Conservation (phyloP, 2,329 filamentous ascomycete species). For the Aspergillus persii region DNA sequence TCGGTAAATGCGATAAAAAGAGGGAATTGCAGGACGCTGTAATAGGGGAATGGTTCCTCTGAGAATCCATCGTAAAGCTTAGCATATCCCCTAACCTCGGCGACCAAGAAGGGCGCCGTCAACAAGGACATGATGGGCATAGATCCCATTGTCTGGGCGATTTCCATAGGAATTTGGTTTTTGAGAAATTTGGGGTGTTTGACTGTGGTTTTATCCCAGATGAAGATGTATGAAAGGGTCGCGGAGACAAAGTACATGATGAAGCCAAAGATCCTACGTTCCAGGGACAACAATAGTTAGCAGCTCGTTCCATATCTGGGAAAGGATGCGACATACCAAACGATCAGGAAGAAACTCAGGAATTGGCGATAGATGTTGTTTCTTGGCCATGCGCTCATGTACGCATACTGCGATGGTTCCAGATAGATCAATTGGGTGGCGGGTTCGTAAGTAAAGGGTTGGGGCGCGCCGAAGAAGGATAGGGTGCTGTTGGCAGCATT, state of each 20-base stretch:
- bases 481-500: constrained; percentile 57
- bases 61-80: constrained; percentile 80
- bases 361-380: constrained; percentile 76
- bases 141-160: constrained; percentile 70
- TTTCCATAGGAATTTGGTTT: constrained; percentile 85
- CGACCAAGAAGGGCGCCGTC: constrained; percentile 76
- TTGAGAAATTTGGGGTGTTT: constrained; percentile 92
- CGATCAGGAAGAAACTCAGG: constrained; percentile 75
- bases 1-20: constrained; percentile 87
- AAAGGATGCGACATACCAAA: constrained; percentile 62
- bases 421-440: constrained; percentile 68
- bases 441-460: constrained; percentile 61
- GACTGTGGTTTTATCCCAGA: constrained; percentile 89
- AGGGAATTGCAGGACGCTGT: constrained; percentile 80
- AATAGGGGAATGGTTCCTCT: constrained; percentile 73
- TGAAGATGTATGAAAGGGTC: constrained; percentile 76
- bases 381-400: constrained; percentile 71
- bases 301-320: background rate
- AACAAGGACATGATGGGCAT: constrained; percentile 81
- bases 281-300: constrained; percentile 5
- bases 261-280: constrained; percentile 74
- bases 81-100: constrained; percentile 78
- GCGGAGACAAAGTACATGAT: constrained; percentile 83
- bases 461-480: constrained; percentile 53
- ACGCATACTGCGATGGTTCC: constrained; percentile 71